Base-by-base conservation (phyloP, 257 asterid species). In the Paraleonurus japonicus region DNA sequence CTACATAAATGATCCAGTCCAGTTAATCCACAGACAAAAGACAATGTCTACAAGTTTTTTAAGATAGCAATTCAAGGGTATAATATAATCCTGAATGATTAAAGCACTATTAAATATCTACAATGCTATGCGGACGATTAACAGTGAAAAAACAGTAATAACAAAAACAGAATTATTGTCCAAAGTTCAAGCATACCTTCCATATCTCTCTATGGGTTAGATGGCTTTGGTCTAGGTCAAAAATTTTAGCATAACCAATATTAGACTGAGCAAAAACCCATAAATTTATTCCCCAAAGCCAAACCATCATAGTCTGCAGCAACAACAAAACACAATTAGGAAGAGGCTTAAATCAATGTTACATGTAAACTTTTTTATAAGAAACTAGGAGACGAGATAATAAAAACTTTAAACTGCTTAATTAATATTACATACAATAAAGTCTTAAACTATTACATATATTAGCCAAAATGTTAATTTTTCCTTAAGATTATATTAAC, bases 201-300 rank as follows among this genome's bases (percentile, higher is more conserved):
- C 99, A 95, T 81, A 90, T 90, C 76, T 90, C 99, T 80, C 83
- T 76, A 75, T 95, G 98, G 61, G 88, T 87, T 74, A 95, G 98
- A 82, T 92, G 96, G 79, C 78, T 90, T 70, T 88, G 97, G 81
- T 92, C 98, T 47, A 95, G 87, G 81, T 95, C 99, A 88, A 95
- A 95, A 2, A 92, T 87, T 76, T 86, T 95, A 51, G 95, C 69
- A 77, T 92, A 92, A 71, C 86, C 93, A 53, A 92, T 82, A 72
- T 82, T 90, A 67, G 92, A 69, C 79, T 85, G 96, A 61, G 90
- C 73, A 76, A 95, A 95, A 65, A 92, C 89, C 98, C 98, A 92
- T 73, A 95, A 77, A 76, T 92, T 95, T 78, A 86, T 73, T 65
- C 99, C 99, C 99, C 99, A 92, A 26, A 95, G 91, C 98, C 99